Base-by-base conservation (phyloP, 2,329 filamentous ascomycete genomes). In the Rutstroemia sp. region DNA sequence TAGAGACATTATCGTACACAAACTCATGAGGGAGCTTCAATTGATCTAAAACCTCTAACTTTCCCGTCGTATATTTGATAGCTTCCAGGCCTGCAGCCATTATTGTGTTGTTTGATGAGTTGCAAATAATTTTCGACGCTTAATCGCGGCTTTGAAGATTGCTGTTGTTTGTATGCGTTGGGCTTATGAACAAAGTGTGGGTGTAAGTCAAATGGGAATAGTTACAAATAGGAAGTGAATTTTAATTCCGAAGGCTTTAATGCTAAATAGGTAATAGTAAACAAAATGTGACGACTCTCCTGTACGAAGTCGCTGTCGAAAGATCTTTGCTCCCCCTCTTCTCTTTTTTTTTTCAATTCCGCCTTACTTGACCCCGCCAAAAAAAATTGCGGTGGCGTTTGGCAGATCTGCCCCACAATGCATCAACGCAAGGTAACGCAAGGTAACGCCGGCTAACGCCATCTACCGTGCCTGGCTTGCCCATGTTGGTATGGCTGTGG, bases 21-120 rank as follows among this genome's bases (percentile, higher is more conserved):
- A 89, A 85, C 64, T 88, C 83, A 68, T 94, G 88, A 14, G 89
- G 89, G 21, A 94, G 79, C 60, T 83, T 82, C n/a, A 94, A 82
- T 74, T 94, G 89, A 71, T 94, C 88, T 54, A 94, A 80, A 62
- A 94, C 89, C 63, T 88, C 78, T 57, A 94, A 78, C 70, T 80
- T 80, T 63, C 88, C 88, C 51, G 83, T 79, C 54, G 77, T 75
- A 71, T 92, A 94, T 64, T 85, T 84, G 72, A 94, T 89, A 10
- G 89, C 88, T 73, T 92, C 80, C 48, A 94, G 82, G 23, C 77
- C 76, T 19, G 52, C 58, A 4, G 23, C 23, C 66, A 66, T 68
- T 19, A 23, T 57, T 38, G 42, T 19, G 23, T 23, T 45, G 42
- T 45, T 45, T 17, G 42, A 7, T 45, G 19, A 14, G 17, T 16